Evolutionary conservation across 176 grass and related monocot species (phyloP).

Genomic region (Olyra latifolia): DNA sequence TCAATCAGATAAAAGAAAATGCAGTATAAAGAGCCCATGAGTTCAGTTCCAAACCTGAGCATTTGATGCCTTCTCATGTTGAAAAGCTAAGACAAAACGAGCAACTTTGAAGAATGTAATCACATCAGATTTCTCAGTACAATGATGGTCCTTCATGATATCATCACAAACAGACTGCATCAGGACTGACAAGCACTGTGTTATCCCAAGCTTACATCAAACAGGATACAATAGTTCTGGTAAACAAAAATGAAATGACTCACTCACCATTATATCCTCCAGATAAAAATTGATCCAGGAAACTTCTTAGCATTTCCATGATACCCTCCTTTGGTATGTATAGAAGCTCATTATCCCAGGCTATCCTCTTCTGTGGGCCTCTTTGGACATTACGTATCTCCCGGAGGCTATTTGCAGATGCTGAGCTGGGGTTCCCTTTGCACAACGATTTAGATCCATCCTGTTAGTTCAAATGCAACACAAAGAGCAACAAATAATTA

Average conservation of each 20-base stretch:
- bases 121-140: constrained; percentile 67
- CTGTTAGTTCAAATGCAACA: constrained; percentile 45
- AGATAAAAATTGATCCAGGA: constrained; percentile 83
- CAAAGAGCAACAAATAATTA: constrained; percentile 14
- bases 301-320: constrained; percentile 60
- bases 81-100: constrained; percentile 87
- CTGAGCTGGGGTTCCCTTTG: constrained; percentile 68
- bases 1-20: constrained; percentile 16
- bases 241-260: constrained; percentile 7
- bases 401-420: constrained; percentile 55
- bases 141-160: constrained; percentile 68
- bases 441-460: constrained; percentile 90
- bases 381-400: constrained; percentile 74
- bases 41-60: constrained; percentile 61
- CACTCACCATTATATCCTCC: constrained; percentile 90
- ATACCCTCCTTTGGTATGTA: constrained; percentile 63
- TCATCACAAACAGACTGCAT: constrained; percentile 89
- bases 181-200: constrained; percentile 61
- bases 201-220: constrained; percentile 37
- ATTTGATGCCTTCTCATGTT: constrained; percentile 73
- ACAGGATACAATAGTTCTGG: constrained; percentile 18
- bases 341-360: constrained; percentile 71
- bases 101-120: constrained; percentile 83
- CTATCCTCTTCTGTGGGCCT: constrained; percentile 85
- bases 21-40: constrained; percentile 1